Evolutionary conservation across 73 alveolate genomes (phyloP), one percentile per base, ranked within the genome.

Genomic region (Uronychia binucleata): DNA sequence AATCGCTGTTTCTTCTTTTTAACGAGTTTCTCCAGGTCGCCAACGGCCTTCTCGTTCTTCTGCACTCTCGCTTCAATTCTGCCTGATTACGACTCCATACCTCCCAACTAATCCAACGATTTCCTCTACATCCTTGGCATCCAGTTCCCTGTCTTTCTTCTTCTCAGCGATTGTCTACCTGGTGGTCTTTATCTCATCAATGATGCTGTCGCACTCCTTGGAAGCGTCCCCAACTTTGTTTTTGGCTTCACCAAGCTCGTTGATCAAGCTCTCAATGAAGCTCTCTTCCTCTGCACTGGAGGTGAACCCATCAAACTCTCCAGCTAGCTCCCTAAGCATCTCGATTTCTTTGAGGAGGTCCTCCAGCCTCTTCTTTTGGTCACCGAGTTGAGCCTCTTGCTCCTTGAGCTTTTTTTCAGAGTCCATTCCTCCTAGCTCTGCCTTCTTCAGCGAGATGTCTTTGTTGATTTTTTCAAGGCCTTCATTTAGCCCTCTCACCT

Each of bases 1-100:
- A 82, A 82, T 74, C 89, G 60, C 28, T 82, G 82, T 26, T 57
- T 82, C 78, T 67, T 67, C 78, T 67, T 67, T 28, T 67, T 28
- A 67, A 67, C 78, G 29, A 67, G 32, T 5, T 67, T 28, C 32
- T 67, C 78, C 14, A 67, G 32, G 14, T 67, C 78, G 5, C 32
- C 34, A 13, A 13, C 32, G 1, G 29, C 78, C 26, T 67, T 67
- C 30, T 5, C 78, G 30, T 67, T 67, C 32, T 67, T 67, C 5
- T 5, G 5, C 32, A 67, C 32, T 28, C 29, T 5, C 5, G 5
- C 78, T 28, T 67, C 29, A 67, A 67, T 67, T 46, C 67, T 46
- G 19, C 19, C 19, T 11, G 5, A 46, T 46, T 46, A 46, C 5
- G 5, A 11, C 19, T 46, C 67, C 19, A 11, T 46, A 46, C 78